Evolutionary conservation across 2,329 filamentous ascomycete species (phyloP), one percentile per base, ranked within the genome.

Genomic region (Aspergillus puulaauensis): DNA sequence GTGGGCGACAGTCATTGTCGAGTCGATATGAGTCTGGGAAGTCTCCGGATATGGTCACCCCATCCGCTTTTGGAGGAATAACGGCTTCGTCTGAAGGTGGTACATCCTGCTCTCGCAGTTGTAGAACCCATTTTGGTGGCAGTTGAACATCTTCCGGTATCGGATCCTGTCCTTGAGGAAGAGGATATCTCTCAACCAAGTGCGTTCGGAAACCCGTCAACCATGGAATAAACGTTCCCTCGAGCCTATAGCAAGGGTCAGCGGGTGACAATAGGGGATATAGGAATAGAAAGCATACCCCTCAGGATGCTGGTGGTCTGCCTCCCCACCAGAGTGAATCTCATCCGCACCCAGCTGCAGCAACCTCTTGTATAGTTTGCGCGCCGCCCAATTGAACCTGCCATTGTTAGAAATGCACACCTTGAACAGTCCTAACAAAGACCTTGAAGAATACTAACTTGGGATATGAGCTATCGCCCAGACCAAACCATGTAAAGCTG

Each of bases 381-480:
- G 85, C 46, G 90, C 90, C 17, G 93, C 92, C 86, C 91, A 96
- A 77, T 99, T 99, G 75, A 91, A 96, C 68, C 90, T 93, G 60
- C 6, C 3, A 44, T 14, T 3, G 31, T 63, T n/a, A 64, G 56
- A 33, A 53, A 56, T 9, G 2, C 17, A 45, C 15, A 51, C 15
- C 15, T 5, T 19, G 19, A n/a, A n/a, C 14, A 15, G 35, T 14
- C 35, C 14, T 4, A 14, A 4, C 2, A 8, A 21, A 17, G 2
- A 31, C 23, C 27, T n/a, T 1, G 3, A 19, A 40, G 8, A 6
- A 21, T 40, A 71, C 83, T 63, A 79, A 95, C 88, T 96, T 93
- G 56, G 89, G 83, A 80, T 99, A 99, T 1, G 93, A 96, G 69
- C 90, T 96, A 74, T 99, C 95, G 0, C 95, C 95, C 1, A 98